A percentile compares a stretch with the other conserved stretches of the same genome.
phyloP scores from a whole-genome alignment of 2,329 filamentous ascomycete species.

The Aspergillus unguis region DNA sequence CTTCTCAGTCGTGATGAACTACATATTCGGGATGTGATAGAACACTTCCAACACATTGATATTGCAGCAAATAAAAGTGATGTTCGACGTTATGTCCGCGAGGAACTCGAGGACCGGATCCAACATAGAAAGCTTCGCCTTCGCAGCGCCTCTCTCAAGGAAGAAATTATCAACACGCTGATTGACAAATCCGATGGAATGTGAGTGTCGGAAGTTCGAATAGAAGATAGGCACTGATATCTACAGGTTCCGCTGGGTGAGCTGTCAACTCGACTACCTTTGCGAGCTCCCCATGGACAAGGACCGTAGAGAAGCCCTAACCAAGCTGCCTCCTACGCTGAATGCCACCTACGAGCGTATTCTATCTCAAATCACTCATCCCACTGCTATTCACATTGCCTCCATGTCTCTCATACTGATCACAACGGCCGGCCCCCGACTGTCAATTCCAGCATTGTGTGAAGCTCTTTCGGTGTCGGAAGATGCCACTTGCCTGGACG shows the following conservation, averaged over 20 bases:
- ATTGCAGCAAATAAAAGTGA: not conserved
- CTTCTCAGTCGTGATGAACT: not conserved
- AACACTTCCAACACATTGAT: not conserved
- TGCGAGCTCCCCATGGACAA: not conserved
- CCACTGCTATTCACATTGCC: not conserved
- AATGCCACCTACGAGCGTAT: not conserved
- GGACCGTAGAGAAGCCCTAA: not conserved
- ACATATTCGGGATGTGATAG: not conserved
- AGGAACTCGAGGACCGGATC: not conserved
- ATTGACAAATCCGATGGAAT: not conserved
- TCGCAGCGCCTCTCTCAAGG: not conserved
- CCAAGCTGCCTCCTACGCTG: not conserved
- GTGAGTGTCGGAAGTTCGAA: not conserved
- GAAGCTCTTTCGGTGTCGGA: not conserved
- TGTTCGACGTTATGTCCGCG: not conserved
- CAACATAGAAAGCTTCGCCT: not conserved
- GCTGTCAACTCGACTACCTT: constrained; percentile 3
- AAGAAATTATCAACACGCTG: not conserved
- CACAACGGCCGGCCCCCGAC: not conserved
- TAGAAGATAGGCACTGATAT: not conserved
- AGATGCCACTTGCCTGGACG: not conserved
- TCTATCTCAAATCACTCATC: not conserved
- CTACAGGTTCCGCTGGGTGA: constrained; percentile 3
- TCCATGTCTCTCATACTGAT: not conserved
- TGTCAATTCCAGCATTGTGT: not conserved